Evolutionary conservation across 148 eudicot species (phyloP).

Genomic region (Cornus controversa): DNA sequence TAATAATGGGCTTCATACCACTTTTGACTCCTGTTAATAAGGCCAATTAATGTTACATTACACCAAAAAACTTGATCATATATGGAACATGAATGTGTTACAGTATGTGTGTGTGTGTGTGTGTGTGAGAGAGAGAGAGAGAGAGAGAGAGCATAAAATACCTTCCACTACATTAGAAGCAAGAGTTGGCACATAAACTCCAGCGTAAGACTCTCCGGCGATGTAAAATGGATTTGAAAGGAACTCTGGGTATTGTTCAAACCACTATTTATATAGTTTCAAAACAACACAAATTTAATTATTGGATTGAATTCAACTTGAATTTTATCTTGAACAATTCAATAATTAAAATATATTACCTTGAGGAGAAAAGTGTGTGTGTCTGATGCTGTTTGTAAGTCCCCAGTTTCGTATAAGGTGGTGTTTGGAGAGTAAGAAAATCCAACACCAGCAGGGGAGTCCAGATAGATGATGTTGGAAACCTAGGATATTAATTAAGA

Average conservation of each 20-base stretch:
- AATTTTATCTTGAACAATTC: too few species aligned
- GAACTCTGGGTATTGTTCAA: constrained; percentile 68
- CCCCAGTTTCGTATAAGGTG: constrained; percentile 69
- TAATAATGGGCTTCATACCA: neutral
- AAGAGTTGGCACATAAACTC: constrained; percentile 92
- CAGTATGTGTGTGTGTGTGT: too few species aligned
- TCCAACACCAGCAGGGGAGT: constrained; percentile 93
- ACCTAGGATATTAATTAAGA: constrained; percentile 55
- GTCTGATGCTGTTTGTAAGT: constrained; percentile 73
- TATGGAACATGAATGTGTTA: too few species aligned
- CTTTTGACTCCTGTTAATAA: neutral
- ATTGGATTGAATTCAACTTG: too few species aligned
- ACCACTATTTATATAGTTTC: constrained; percentile 66
- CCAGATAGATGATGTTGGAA: constrained; percentile 81
- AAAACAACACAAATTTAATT: constrained; percentile 14
- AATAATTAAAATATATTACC: constrained; percentile 31
- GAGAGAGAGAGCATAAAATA: constrained; percentile 26
- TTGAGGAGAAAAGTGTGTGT: constrained; percentile 75
- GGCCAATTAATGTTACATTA: too few species aligned
- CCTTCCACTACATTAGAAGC: constrained; percentile 80
- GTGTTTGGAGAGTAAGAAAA: constrained; percentile 58
- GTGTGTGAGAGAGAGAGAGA: too few species aligned
- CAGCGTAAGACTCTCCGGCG: constrained; percentile 94
- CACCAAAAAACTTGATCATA: too few species aligned
- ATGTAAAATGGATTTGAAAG: constrained; percentile 75